Evolutionary conservation across 306 rosid species (phyloP).

Genomic region (Malus sieversii): DNA sequence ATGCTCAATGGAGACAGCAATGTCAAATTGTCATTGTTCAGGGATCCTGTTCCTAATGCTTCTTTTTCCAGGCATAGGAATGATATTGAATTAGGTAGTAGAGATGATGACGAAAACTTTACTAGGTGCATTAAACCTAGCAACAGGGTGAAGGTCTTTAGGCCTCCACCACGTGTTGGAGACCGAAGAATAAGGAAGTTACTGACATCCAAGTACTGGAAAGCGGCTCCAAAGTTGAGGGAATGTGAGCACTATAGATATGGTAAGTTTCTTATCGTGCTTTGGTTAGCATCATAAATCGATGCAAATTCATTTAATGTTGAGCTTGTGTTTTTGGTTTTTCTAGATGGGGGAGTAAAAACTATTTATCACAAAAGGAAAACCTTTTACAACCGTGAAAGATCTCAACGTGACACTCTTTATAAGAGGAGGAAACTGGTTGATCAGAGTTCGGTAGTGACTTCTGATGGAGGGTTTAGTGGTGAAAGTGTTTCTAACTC

Average conservation of each 20-base stretch:
- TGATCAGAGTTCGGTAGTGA: conserved; percentile 43
- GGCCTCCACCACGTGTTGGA: conserved; percentile 43
- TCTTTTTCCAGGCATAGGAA: conserved; percentile 55
- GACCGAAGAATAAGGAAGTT: conserved; percentile 62
- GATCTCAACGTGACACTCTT: conserved; percentile 37
- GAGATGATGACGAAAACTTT: conserved; percentile 85
- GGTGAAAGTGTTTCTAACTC: conserved; percentile 73
- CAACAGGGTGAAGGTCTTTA: conserved; percentile 50
- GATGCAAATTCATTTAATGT: not conserved
- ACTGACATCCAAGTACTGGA: conserved; percentile 70
- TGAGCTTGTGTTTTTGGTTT: conserved; percentile 7
- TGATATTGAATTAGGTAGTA: conserved; percentile 57
- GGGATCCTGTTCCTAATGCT: conserved; percentile 39
- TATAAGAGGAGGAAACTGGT: conserved; percentile 60
- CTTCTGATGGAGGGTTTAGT: conserved; percentile 67
- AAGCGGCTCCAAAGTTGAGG: conserved; percentile 71
- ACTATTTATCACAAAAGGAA: conserved; percentile 56
- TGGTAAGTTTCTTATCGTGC: conserved; percentile 40
- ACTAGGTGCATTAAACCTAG: conserved; percentile 48
- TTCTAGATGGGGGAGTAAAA: conserved; percentile 45
- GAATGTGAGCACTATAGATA: conserved; percentile 56
- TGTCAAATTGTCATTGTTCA: conserved; percentile 33
- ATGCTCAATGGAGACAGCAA: conserved; percentile 25
- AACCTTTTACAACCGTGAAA: conserved; percentile 35
- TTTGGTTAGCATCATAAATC: conserved; percentile 5